phyloP scores from a whole-genome alignment of 371 early-diverging fungal species.

The Rhizopus stolonifer region DNA sequence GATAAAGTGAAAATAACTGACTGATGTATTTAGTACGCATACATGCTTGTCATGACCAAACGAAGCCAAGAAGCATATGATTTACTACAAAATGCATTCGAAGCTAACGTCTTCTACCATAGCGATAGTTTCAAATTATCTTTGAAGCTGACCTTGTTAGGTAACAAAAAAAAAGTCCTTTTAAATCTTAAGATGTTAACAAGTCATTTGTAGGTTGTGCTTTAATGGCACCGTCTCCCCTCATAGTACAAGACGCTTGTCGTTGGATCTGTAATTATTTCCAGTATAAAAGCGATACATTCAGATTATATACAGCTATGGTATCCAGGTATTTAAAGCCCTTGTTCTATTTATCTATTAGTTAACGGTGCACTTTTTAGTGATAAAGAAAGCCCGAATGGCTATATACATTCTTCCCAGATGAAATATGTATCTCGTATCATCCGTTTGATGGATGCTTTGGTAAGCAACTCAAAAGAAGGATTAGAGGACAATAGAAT shows the following conservation, averaged over 20 bases:
- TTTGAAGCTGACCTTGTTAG: constrained; percentile 61
- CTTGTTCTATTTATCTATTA: background rate
- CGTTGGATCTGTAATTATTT: constrained; percentile 51
- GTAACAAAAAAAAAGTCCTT: constrained; percentile 23
- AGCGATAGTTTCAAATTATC: constrained; percentile 42
- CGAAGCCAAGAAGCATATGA: constrained; percentile 62
- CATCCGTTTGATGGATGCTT: constrained; percentile 46
- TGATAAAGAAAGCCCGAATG: background rate
- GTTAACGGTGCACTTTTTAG: background rate
- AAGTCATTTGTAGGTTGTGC: constrained; percentile 43
- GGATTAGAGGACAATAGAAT: background rate
- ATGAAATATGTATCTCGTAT: constrained; percentile 42
- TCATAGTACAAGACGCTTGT: constrained; percentile 36
- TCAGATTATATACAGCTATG: constrained; percentile 45
- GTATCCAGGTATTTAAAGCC: background rate
- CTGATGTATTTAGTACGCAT: constrained; percentile 49
- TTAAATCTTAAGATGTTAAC: background rate
- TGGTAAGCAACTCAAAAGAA: constrained; percentile 6
- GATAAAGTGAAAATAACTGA: background rate
- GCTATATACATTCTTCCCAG: background rate
- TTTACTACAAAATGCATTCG: constrained; percentile 55
- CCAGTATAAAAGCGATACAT: constrained; percentile 52
- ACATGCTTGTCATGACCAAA: constrained; percentile 56
- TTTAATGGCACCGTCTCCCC: constrained; percentile 36
- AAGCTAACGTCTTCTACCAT: constrained; percentile 72